phyloP scores from a whole-genome alignment of 257 asterid species.

The Capsicum baccatum region DNA sequence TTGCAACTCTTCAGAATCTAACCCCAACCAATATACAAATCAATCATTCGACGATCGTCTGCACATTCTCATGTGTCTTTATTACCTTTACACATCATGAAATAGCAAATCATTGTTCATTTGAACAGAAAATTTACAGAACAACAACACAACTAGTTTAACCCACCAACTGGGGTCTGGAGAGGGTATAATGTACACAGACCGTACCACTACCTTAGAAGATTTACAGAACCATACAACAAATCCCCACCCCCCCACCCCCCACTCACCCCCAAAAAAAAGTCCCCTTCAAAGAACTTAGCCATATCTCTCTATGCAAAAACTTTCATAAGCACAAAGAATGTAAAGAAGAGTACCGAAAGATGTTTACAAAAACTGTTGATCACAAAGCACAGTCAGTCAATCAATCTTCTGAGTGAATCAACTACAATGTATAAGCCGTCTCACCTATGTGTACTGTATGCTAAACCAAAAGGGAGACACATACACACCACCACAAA shows the following conservation, averaged over 20 bases:
- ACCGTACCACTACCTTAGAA: no score
- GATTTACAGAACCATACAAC: background rate
- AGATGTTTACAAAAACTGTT: background rate
- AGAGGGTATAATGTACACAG: no score
- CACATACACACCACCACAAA: background rate
- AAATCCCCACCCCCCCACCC: background rate
- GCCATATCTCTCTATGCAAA: background rate
- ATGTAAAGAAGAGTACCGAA: background rate
- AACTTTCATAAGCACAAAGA: background rate
- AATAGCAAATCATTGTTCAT: background rate
- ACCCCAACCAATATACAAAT: constrained; percentile 3
- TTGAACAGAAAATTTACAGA: background rate
- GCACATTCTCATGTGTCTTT: background rate
- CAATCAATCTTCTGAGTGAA: background rate
- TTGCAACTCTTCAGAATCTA: background rate
- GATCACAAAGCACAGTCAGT: background rate
- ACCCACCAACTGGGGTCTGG: background rate
- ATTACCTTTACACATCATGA: background rate
- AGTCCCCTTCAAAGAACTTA: background rate
- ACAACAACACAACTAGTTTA: background rate
- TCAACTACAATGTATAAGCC: background rate
- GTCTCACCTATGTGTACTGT: background rate
- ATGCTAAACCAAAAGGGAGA: background rate
- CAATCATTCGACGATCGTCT: background rate
- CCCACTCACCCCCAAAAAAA: background rate